Evolutionary conservation across 768 basidiomycete species (phyloP), one percentile per base, ranked within the genome.

Genomic region (Vishniacozyma victoriae): DNA sequence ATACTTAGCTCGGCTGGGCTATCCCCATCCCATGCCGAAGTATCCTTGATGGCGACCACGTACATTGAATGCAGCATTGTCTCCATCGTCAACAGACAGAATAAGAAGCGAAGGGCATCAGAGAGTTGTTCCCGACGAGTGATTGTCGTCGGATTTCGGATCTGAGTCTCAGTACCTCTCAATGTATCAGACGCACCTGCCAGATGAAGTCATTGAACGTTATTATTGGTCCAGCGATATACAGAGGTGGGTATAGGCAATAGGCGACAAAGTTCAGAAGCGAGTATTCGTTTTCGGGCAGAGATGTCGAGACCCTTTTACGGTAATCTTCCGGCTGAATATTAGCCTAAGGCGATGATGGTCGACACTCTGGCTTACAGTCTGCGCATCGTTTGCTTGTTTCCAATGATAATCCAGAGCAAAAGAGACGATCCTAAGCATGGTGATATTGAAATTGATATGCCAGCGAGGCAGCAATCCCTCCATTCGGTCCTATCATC

Each of bases 171-270:
- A 11, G 29, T 25, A 13, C n/a, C 20, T 18, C 20, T 19, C n/a
- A 4, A 27, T 36, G 20, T 27, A 44, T 15, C 4, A 18, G 29
- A 64, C 78, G 51, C 31, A 89, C 89, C 82, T 96, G 93, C 82
- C 85, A 87, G 61, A 88, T 75, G 67, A 89, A 97, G 69, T 95
- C 88, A 63, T 93, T 93, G 76, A 89, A 97, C 0, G 92, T 86
- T 69, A 97, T 80, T 57, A 97, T 92, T 0, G 95, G 95, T 0
- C 95, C 93, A 1, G 87, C 92, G 42, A 97, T 86, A 67, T 96
- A 99, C 11, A 97, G 75, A 1, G 95, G 92, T 0, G 92, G 82
- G 64, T 97, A 99, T 6, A 96, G 73, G n/a, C 79, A 77, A 64
- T 96, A 97, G 19, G 86, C 78, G 9, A 95, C 44, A 68, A 88